Evolutionary conservation across 345 rosid genomes (phyloP).

Genomic region (Salix brachista): DNA sequence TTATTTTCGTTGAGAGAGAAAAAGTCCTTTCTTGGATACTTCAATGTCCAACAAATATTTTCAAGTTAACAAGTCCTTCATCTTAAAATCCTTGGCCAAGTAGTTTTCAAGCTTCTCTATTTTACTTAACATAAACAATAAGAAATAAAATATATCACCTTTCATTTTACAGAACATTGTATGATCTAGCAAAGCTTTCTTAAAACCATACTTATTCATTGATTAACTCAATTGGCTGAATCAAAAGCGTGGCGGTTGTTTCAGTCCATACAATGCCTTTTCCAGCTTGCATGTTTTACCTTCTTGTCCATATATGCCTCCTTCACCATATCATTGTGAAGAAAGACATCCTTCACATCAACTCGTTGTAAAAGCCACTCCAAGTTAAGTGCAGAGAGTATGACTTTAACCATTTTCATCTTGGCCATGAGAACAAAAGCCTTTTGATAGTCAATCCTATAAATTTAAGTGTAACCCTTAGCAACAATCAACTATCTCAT

Average conservation of each 20-base stretch:
- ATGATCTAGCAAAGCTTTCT: background rate
- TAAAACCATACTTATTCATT: background rate
- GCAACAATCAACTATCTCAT: no score
- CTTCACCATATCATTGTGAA: no score
- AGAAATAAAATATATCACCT: background rate
- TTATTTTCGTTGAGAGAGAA: background rate
- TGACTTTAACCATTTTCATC: no score
- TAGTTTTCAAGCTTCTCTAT: background rate
- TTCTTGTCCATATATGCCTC: no score
- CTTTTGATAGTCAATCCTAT: no score
- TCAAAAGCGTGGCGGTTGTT: background rate
- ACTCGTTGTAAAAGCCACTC: no score
- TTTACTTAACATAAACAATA: background rate
- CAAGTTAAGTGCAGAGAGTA: no score
- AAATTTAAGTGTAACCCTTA: no score
- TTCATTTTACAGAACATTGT: no score
- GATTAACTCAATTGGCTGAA: background rate
- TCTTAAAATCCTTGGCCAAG: background rate
- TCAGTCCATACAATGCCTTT: background rate
- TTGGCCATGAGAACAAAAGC: no score
- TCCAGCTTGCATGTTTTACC: constrained; percentile 12
- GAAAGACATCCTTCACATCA: no score
- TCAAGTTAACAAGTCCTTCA: background rate
- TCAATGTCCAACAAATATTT: background rate
- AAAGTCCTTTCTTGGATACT: background rate